Evolutionary conservation across 2,329 filamentous ascomycete genomes (phyloP), one percentile per base, ranked within the genome.

Genomic region (Hypoxylon sp.): DNA sequence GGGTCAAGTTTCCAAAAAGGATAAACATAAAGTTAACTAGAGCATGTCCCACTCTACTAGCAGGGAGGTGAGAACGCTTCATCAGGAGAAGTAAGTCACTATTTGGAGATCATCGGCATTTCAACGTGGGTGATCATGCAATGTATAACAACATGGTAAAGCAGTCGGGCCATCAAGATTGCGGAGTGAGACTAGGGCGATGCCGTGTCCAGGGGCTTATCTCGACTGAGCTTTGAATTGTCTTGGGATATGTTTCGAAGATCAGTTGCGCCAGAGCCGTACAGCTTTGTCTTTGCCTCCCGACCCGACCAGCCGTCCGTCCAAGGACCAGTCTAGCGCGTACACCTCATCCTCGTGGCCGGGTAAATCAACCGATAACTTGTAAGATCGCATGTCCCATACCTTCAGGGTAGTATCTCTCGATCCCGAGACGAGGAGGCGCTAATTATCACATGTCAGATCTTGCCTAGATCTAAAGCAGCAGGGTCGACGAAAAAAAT

Each of bases 281-380:
- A 89, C 85, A 2, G 86, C 86, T 74, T 96, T 97, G 74, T 99
- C 95, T 73, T 94, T 94, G 8, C 95, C 95, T 51, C 93, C 95
- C 73, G 92, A 97, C 15, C 88, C 92, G 13, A 98, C 93, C 67
- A 88, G 88, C 67, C 91, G 85, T 7, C 95, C 95, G 72, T 97
- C 93, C 0, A 92, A 89, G 67, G 90, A 93, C 95, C 94, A 98
- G 73, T 98, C 94, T 10, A 97, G 88, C 0, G 93, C 92, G 74
- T 93, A 97, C 0, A 97, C 93, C 73, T 97, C 91, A 69, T 97
- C 94, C 72, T 91, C 85, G 73, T 98, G 94, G 0, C 94, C 92
- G 0, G 93, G 92, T 41, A 98, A 79, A 77, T 97, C 93, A 43
- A 79, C 78, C 2, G 87, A 85, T 56, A 99, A 77, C 75, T 96